phyloP scores from a whole-genome alignment of 2,329 filamentous ascomycete species.

The Coleophoma eucalyptorum region DNA sequence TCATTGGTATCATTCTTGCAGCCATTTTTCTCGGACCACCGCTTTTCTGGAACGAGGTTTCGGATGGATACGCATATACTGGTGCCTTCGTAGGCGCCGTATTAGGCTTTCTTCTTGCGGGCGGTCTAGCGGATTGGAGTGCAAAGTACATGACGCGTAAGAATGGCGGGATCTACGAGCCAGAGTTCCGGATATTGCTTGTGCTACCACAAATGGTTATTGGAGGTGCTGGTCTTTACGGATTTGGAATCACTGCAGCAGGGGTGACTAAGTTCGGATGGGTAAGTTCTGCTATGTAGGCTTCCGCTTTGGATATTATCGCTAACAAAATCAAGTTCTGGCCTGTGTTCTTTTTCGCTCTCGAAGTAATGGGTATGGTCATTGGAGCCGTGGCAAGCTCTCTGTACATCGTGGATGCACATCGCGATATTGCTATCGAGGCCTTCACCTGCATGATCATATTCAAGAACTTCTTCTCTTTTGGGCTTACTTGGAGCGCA shows the following conservation, averaged over 20 bases:
- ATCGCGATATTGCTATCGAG: conserved; percentile 80
- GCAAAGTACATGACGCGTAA: conserved; percentile 65
- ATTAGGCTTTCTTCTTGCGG: conserved; percentile 72
- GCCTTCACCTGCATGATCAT: conserved; percentile 86
- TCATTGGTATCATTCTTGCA: conserved; percentile 81
- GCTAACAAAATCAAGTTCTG: conserved; percentile 61
- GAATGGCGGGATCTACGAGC: conserved; percentile 84
- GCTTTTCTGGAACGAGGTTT: conserved; percentile 75
- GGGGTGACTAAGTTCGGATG: conserved; percentile 64
- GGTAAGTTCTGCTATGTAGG: conserved; percentile 66
- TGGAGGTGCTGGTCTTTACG: conserved; percentile 75
- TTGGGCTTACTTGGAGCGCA: conserved; percentile 77
- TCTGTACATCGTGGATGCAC: conserved; percentile 89
- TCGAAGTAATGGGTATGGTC: conserved; percentile 87
- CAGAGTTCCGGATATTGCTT: conserved; percentile 82
- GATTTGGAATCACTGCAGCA: conserved; percentile 72
- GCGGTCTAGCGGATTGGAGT: conserved; percentile 68
- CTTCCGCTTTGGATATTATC: conserved; percentile 71
- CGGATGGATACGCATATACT: conserved; percentile 83
- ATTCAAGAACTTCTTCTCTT: conserved; percentile 94
- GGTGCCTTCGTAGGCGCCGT: conserved; percentile 83
- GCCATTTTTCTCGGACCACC: conserved; percentile 78
- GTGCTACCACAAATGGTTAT: conserved; percentile 79
- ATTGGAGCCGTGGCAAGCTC: conserved; percentile 83
- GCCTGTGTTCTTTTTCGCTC: conserved; percentile 75